These are phyloP conservation scores for Westerdykella sp. DNA, from an alignment of 2,329 filamentous ascomycete species.

Conservation along the genomic window DNA sequence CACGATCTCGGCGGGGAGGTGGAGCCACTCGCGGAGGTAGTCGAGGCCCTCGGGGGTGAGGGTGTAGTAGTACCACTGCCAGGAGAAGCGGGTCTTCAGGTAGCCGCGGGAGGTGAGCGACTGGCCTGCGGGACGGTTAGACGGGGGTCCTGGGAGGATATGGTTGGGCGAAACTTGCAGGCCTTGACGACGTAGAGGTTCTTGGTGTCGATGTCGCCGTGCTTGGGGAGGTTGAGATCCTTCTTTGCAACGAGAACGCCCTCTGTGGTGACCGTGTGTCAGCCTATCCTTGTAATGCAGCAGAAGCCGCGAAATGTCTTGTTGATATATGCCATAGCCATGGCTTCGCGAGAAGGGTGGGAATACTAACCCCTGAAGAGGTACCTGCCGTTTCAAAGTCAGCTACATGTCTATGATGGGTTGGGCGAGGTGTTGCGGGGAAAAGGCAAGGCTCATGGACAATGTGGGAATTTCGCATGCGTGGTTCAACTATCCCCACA, in stretches of 20 bases:
- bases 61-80: conserved; percentile 84
- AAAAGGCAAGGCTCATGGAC: conserved; percentile 18
- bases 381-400: conserved; percentile 26
- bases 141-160: neutral
- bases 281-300: conserved; percentile 37
- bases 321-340: conserved; percentile 35
- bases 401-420: conserved; percentile 12
- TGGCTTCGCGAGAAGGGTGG: conserved; percentile 22
- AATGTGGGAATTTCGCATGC: conserved; percentile 25
- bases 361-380: conserved; percentile 40
- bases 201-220: conserved; percentile 98
- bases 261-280: conserved; percentile 49
- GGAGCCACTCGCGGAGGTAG: conserved; percentile 99
- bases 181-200: conserved; percentile 99
- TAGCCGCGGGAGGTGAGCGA: conserved; percentile 96
- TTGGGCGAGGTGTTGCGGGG: neutral
- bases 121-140: conserved; percentile 49
- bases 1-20: conserved; percentile 98
- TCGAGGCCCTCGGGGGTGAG: conserved; percentile 98
- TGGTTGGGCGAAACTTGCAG: conserved; percentile 39
- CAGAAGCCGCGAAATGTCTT: conserved; percentile 21
- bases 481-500: too few species aligned
- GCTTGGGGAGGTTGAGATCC: conserved; percentile 97
- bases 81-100: conserved; percentile 98
- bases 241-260: conserved; percentile 94